Conservation (phyloP, 345 rosid species). For the Hirschfeldia incana region DNA sequence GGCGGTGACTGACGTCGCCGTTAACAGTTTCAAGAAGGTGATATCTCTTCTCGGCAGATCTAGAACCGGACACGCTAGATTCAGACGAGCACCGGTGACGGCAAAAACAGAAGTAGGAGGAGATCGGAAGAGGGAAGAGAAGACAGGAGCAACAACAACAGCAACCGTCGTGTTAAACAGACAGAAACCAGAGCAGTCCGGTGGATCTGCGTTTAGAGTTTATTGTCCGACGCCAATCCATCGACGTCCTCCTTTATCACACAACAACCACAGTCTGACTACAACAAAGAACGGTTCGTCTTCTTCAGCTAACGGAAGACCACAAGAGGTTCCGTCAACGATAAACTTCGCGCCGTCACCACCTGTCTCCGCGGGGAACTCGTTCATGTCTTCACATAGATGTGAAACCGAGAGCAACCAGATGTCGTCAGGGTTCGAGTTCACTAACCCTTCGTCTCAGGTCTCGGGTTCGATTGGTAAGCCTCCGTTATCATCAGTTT, state of each 20-base stretch:
- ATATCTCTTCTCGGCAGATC: constrained; percentile 69
- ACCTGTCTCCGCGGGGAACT: constrained; percentile 55
- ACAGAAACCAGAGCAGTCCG: constrained; percentile 36
- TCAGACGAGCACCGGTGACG: constrained; percentile 52
- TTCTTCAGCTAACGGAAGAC: constrained; percentile 22
- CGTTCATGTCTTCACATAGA: constrained; percentile 72
- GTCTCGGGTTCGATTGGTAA: constrained; percentile 57
- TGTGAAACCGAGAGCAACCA: constrained; percentile 68
- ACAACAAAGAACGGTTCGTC: constrained; percentile 23
- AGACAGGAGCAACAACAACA: not conserved
- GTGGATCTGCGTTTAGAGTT: constrained; percentile 61
- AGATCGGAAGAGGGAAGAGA: constrained; percentile 18
- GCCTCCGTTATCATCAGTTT: constrained; percentile 64
- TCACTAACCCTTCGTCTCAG: constrained; percentile 56
- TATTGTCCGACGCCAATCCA: constrained; percentile 71
- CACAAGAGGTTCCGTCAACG: constrained; percentile 26
- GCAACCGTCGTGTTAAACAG: constrained; percentile 18
- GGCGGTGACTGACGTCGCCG: constrained; percentile 72
- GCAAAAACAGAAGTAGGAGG: not conserved
- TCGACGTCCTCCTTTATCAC: constrained; percentile 75
- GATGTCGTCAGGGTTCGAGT: constrained; percentile 69
- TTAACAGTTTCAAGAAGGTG: constrained; percentile 70
- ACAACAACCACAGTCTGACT: constrained; percentile 40
- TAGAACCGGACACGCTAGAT: constrained; percentile 92
- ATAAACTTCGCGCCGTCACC: constrained; percentile 60